Conservation (phyloP, 2,329 filamentous ascomycete species). For the Trichoderma sp. region DNA sequence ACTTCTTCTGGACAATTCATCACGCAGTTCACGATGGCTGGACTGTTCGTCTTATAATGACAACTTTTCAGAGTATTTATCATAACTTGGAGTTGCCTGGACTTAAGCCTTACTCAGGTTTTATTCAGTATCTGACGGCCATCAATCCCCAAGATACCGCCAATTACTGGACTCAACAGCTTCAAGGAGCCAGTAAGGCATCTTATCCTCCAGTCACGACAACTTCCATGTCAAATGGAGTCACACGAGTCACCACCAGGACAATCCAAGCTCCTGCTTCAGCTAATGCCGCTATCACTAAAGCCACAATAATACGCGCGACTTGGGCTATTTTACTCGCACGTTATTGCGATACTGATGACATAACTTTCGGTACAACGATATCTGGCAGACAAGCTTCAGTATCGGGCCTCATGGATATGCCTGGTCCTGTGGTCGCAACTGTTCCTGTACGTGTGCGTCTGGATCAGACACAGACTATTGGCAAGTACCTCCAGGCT, state of each 20-base stretch:
- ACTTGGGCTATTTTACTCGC: constrained; percentile 27
- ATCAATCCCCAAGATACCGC: neutral
- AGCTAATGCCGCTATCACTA: neutral
- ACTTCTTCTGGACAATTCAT: constrained; percentile 29
- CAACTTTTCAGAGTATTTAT: constrained; percentile 19
- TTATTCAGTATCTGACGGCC: neutral
- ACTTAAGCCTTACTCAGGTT: constrained; percentile 9
- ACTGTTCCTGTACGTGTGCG: constrained; percentile 23
- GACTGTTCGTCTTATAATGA: constrained; percentile 24
- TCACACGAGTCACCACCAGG: neutral
- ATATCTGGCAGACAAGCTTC: constrained; percentile 24
- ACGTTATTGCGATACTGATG: constrained; percentile 19
- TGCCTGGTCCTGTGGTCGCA: constrained; percentile 21
- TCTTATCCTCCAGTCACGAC: neutral
- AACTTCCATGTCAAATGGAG: neutral
- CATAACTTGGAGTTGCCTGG: neutral
- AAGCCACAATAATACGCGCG: constrained; percentile 22
- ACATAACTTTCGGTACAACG: constrained; percentile 26
- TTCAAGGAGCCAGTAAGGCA: neutral
- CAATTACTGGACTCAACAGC: constrained; percentile 8
- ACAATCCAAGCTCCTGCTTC: neutral
- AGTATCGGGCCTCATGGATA: constrained; percentile 19
- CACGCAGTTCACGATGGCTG: constrained; percentile 33
- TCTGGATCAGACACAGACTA: constrained; percentile 17
- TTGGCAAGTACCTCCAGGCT: neutral